Conservation (phyloP, 768 basidiomycete genomes). For the Tulasnella sp. region DNA sequence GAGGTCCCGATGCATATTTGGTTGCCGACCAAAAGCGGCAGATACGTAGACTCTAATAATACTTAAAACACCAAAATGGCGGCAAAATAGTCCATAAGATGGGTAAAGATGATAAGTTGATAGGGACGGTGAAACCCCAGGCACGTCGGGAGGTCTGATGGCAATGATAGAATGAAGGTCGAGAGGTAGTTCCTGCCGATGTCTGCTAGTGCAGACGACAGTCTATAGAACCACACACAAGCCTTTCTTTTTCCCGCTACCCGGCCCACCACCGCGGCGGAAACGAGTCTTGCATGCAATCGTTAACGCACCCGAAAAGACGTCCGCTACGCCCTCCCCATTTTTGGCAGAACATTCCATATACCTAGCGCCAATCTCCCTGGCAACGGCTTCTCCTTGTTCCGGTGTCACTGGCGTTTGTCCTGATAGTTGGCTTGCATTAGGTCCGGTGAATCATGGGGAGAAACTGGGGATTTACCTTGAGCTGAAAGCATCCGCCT, state of each 20-base stretch:
- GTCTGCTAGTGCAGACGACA: background rate
- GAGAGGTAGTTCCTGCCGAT: background rate
- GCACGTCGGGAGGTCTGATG: background rate
- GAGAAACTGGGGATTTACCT: constrained; percentile 30
- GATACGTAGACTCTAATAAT: constrained; percentile 3
- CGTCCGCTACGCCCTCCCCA: constrained; percentile 83
- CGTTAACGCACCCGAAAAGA: constrained; percentile 79
- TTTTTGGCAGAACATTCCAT: constrained; percentile 91
- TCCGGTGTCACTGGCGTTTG: constrained; percentile 70
- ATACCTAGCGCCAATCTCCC: constrained; percentile 89
- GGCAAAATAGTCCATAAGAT: background rate
- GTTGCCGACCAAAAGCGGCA: background rate
- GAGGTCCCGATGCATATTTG: background rate
- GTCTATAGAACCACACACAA: constrained; percentile 58
- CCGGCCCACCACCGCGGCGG: constrained; percentile 65
- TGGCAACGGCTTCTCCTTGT: constrained; percentile 77
- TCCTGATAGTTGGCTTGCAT: constrained; percentile 27
- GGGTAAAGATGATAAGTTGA: background rate
- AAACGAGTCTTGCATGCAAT: constrained; percentile 35
- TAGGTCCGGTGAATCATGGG: constrained; percentile 14
- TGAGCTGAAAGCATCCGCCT: constrained; percentile 83
- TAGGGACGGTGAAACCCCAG: background rate
- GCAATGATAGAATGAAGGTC: background rate
- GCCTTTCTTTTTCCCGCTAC: constrained; percentile 59
- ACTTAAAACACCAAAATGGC: background rate